Percentiles rank a stretch among this genome's conserved stretches.
These are phyloP conservation scores for Aspergillus sp. DNA, from an alignment of 2,329 filamentous ascomycete species.

Conservation along the genomic window DNA sequence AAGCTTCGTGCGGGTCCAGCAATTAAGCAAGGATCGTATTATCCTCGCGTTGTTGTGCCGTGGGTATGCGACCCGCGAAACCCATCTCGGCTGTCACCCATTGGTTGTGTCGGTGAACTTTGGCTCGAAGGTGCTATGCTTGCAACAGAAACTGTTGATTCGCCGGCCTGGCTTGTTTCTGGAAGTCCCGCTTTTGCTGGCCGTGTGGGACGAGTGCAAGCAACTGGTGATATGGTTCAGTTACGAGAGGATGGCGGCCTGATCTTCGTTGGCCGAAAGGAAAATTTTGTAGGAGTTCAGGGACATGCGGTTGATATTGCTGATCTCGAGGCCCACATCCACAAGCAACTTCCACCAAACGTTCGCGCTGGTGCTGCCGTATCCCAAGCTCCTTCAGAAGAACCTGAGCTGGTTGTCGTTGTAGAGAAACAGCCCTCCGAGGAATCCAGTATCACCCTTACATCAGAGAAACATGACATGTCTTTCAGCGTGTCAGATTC, in stretches of 20 bases:
- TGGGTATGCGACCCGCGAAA: slow-evolving; percentile 35
- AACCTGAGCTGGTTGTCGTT: slow-evolving; percentile 29
- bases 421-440: slow-evolving; percentile 31
- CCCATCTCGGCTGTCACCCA: slow-evolving; percentile 37
- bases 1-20: slow-evolving; percentile 21
- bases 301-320: slow-evolving; percentile 42
- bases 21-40: slow-evolving; percentile 27
- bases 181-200: slow-evolving; percentile 35
- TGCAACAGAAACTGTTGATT: slow-evolving; percentile 22
- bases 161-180: slow-evolving; percentile 28
- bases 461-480: slow-evolving; percentile 26
- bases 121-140: slow-evolving; percentile 44
- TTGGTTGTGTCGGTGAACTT: slow-evolving; percentile 40
- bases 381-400: slow-evolving; percentile 16
- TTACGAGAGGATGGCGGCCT: slow-evolving; percentile 29
- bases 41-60: slow-evolving; percentile 33
- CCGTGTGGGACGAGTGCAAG: slow-evolving; percentile 29
- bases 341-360: slow-evolving; percentile 32
- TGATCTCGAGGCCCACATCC: slow-evolving; percentile 42
- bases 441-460: slow-evolving; percentile 28
- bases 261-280: slow-evolving; percentile 35
- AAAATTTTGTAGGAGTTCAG: slow-evolving; percentile 32
- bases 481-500: slow-evolving; percentile 12
- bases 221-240: slow-evolving; percentile 35
- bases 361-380: slow-evolving; percentile 31